Evolutionary conservation across 116 monocot genomes (phyloP).

Genomic region (Iris pallida): DNA sequence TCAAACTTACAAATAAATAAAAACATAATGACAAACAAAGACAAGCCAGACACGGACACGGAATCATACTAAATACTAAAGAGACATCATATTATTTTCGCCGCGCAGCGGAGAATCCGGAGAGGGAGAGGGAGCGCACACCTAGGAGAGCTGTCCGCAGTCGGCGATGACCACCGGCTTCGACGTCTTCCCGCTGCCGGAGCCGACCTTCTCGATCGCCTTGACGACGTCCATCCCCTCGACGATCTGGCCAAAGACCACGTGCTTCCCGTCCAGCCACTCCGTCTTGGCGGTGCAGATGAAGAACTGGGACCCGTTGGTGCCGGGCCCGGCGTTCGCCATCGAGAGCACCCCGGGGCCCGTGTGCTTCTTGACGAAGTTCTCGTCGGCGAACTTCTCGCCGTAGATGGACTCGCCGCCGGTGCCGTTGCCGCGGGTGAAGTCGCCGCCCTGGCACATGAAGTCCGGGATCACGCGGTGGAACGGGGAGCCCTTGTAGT

Average conservation of each 20-base stretch:
- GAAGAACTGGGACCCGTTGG: constrained; percentile 92
- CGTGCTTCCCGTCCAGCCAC: constrained; percentile 88
- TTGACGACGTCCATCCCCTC: constrained; percentile 51
- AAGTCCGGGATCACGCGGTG: constrained; percentile 82
- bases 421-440: constrained; percentile 79
- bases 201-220: constrained; percentile 41
- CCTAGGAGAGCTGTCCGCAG: constrained; percentile 44
- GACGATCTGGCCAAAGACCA: constrained; percentile 66
- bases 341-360: constrained; percentile 69
- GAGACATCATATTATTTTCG: too few species aligned
- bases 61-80: too few species aligned
- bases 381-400: constrained; percentile 72
- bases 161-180: constrained; percentile 45
- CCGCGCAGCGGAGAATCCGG: too few species aligned
- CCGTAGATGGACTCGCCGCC: constrained; percentile 93
- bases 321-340: constrained; percentile 75
- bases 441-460: constrained; percentile 96
- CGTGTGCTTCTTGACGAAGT: constrained; percentile 65
- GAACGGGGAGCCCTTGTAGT: constrained; percentile 75
- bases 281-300: constrained; percentile 64
- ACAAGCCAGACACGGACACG: too few species aligned
- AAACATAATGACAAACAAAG: too few species aligned
- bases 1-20: too few species aligned
- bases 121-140: too few species aligned
- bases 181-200: constrained; percentile 27